phyloP scores from a whole-genome alignment of 768 basidiomycete species.

The Leccinellum albellum region DNA sequence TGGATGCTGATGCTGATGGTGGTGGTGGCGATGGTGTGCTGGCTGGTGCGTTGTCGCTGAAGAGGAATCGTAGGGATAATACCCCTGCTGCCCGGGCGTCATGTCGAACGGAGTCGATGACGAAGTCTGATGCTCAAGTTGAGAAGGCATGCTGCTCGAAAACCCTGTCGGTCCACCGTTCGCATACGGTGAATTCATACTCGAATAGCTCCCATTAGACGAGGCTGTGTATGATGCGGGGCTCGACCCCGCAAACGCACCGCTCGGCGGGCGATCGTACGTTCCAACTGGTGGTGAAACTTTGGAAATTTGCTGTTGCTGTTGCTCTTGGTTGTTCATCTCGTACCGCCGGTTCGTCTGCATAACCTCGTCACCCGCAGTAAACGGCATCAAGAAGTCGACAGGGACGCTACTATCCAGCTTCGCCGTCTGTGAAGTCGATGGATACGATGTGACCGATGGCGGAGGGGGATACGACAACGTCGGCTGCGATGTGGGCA shows the following conservation, averaged over 20 bases:
- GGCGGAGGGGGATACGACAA: conserved; percentile 6
- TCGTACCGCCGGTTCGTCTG: conserved; percentile 15
- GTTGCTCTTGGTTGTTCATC: conserved; percentile 7
- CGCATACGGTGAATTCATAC: conserved; percentile 24
- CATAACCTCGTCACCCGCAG: conserved; percentile 15
- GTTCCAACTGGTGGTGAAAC: neutral
- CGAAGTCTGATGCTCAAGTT: conserved; percentile 13
- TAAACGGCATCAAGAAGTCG: conserved; percentile 26
- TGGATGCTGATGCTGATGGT: conserved; percentile 2
- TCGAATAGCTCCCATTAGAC: conserved; percentile 24
- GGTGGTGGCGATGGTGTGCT: neutral
- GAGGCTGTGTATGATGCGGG: conserved; percentile 22
- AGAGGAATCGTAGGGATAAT: conserved; percentile 22
- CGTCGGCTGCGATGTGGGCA: conserved; percentile 11
- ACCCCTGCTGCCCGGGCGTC: conserved; percentile 14
- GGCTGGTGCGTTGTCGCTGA: neutral
- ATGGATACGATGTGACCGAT: conserved; percentile 10
- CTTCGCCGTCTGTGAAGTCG: conserved; percentile 11
- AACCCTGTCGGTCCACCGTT: conserved; percentile 15
- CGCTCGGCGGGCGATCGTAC: conserved; percentile 25
- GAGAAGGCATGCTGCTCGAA: conserved; percentile 11
- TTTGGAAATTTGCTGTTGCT: conserved; percentile 11
- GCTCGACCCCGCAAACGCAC: conserved; percentile 17
- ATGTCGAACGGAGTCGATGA: conserved; percentile 20
- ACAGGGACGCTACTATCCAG: conserved; percentile 6